phyloP scores from a whole-genome alignment of 371 early-diverging fungal species.

The Mucor mucedo region DNA sequence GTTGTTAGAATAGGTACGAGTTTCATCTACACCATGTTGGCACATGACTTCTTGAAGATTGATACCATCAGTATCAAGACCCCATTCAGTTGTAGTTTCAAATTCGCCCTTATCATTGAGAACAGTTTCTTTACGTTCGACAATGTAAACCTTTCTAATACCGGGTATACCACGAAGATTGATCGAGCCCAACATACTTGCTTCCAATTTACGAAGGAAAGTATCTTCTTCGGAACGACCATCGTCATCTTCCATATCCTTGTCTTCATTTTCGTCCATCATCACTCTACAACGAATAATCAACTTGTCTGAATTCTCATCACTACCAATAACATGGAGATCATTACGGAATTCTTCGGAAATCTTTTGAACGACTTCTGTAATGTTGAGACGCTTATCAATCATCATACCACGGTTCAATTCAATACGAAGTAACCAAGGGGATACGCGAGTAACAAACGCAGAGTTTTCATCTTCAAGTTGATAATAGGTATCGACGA shows the following conservation, averaged over 20 bases:
- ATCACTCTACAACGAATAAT: constrained; percentile 93
- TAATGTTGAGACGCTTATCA: constrained; percentile 91
- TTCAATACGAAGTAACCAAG: constrained; percentile 96
- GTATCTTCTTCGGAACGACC: constrained; percentile 85
- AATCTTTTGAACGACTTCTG: constrained; percentile 74
- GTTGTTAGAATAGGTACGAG: constrained; percentile 91
- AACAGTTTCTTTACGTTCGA: constrained; percentile 71
- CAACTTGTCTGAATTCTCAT: constrained; percentile 91
- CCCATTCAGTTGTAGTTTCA: constrained; percentile 76
- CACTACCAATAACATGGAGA: constrained; percentile 84
- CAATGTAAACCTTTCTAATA: constrained; percentile 93
- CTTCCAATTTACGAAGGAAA: constrained; percentile 86
- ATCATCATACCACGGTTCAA: constrained; percentile 89
- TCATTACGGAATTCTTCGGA: constrained; percentile 77
- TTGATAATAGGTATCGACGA: constrained; percentile 90
- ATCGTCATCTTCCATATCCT: constrained; percentile 67
- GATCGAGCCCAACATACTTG: constrained; percentile 85
- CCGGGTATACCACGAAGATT: constrained; percentile 91
- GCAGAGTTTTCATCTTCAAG: constrained; percentile 79
- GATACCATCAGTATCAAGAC: constrained; percentile 97
- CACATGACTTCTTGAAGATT: constrained; percentile 91
- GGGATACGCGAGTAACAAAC: constrained; percentile 71
- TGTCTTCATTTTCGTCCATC: constrained; percentile 63
- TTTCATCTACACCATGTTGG: constrained; percentile 83
- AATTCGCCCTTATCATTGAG: constrained; percentile 70